Percentiles rank a stretch among this genome's conserved stretches.
Conservation (phyloP, 202 grass and related monocot species). For the Carex sylvatica region DNA sequence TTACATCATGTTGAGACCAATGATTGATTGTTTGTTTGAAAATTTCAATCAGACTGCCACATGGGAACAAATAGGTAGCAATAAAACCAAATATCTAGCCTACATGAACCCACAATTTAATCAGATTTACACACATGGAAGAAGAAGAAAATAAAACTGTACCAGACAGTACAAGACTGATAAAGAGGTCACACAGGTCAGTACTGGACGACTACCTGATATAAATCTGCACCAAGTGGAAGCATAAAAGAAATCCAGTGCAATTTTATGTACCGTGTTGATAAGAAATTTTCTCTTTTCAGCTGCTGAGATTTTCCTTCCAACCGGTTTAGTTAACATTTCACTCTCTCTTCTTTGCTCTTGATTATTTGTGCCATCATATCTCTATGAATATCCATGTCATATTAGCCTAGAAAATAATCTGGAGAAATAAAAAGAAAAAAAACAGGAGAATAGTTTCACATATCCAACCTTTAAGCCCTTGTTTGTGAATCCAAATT, state of each 20-base stretch:
- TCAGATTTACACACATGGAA: neutral
- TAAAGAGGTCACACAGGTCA: neutral
- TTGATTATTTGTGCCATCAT: slow-evolving; percentile 24
- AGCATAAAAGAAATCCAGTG: slow-evolving; percentile 25
- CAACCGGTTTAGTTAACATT: slow-evolving; percentile 34
- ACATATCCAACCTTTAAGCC: slow-evolving; percentile 36
- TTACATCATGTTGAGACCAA: neutral
- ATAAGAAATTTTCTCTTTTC: slow-evolving; percentile 79
- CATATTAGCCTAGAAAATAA: neutral
- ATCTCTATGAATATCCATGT: slow-evolving; percentile 34
- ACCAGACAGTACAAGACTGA: neutral
- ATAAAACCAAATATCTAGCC: neutral
- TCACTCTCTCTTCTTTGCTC: slow-evolving; percentile 34
- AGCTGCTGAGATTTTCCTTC: slow-evolving; percentile 48
- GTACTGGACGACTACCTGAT: neutral
- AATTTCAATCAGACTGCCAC: neutral
- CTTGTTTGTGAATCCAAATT: slow-evolving; percentile 32
- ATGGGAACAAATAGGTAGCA: neutral
- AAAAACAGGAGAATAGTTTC: slow-evolving; percentile 5
- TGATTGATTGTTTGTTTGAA: neutral
- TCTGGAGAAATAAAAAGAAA: slow-evolving; percentile 9
- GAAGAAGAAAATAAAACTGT: neutral
- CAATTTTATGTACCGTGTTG: slow-evolving; percentile 48
- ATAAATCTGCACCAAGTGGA: neutral
- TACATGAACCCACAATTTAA: neutral